phyloP scores from a whole-genome alignment of 306 rosid species.

The Alnus rubra region DNA sequence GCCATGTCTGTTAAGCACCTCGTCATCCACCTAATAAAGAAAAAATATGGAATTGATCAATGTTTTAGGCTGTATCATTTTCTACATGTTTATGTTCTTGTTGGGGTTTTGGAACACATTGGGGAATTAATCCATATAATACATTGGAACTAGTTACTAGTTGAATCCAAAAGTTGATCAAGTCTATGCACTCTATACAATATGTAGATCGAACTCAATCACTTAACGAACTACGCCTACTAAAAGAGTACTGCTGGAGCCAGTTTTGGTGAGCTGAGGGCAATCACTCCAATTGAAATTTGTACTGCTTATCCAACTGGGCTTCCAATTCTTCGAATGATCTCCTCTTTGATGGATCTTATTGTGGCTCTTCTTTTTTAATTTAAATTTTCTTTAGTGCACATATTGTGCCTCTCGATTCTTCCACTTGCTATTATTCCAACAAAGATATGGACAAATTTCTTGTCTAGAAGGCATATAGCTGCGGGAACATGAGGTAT shows the following conservation, averaged over 20 bases:
- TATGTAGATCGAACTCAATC: no score
- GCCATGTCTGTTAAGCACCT: no score
- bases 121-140: background rate
- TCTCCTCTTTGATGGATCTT: slow-evolving; percentile 6
- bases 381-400: slow-evolving; percentile 13
- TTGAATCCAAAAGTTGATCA: no score
- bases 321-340: slow-evolving; percentile 5
- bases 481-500: slow-evolving; percentile 23
- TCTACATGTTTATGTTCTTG: background rate
- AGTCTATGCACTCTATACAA: no score
- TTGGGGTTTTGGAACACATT: background rate
- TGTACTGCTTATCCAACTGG: slow-evolving; percentile 11
- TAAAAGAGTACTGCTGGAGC: background rate
- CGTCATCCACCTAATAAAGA: background rate
- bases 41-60: background rate
- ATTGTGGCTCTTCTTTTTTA: slow-evolving; percentile 8
- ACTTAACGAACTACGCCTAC: no score
- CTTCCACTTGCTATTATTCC: slow-evolving; percentile 48
- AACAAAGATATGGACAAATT: slow-evolving; percentile 24
- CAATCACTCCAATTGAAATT: background rate
- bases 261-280: background rate
- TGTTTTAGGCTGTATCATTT: background rate
- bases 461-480: slow-evolving; percentile 20
- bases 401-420: slow-evolving; percentile 36
- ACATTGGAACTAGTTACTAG: background rate